Conservation (phyloP, 331 rosid genomes). For the Saraca asoca region DNA sequence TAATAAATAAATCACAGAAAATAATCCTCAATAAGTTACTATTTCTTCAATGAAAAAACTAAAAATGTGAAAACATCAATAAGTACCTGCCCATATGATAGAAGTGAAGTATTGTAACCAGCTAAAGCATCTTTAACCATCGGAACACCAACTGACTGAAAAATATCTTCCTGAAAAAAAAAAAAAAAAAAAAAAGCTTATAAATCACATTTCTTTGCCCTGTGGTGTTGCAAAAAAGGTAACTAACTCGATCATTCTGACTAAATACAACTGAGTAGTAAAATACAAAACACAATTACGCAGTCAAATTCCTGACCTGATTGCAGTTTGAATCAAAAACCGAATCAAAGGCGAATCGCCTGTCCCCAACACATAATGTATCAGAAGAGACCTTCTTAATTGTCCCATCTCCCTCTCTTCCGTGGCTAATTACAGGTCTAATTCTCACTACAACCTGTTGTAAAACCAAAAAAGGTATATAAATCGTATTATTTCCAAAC, state of each 20-base stretch:
- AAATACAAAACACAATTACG: neutral
- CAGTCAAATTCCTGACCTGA: slow-evolving; percentile 58
- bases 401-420: slow-evolving; percentile 47
- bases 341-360: slow-evolving; percentile 68
- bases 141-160: slow-evolving; percentile 74
- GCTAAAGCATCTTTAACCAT: slow-evolving; percentile 85
- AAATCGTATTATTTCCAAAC: no score
- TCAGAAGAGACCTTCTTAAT: slow-evolving; percentile 71
- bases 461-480: no score
- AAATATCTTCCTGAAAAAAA: slow-evolving; percentile 76
- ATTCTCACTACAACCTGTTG: slow-evolving; percentile 82
- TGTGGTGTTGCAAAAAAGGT: slow-evolving; percentile 2
- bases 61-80: slow-evolving; percentile 19
- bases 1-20: slow-evolving; percentile 27
- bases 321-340: slow-evolving; percentile 68
- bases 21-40: neutral
- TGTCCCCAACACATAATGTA: slow-evolving; percentile 58
- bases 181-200: neutral
- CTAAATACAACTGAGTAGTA: neutral
- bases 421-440: slow-evolving; percentile 54
- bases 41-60: neutral
- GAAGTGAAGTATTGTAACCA: slow-evolving; percentile 83
- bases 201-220: slow-evolving; percentile 29
- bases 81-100: slow-evolving; percentile 95
- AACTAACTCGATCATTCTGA: slow-evolving; percentile 2